Evolutionary conservation across 805 yeast genomes (phyloP), one percentile per base, ranked within the genome.

Genomic region (Metschnikowia peoriensis): DNA sequence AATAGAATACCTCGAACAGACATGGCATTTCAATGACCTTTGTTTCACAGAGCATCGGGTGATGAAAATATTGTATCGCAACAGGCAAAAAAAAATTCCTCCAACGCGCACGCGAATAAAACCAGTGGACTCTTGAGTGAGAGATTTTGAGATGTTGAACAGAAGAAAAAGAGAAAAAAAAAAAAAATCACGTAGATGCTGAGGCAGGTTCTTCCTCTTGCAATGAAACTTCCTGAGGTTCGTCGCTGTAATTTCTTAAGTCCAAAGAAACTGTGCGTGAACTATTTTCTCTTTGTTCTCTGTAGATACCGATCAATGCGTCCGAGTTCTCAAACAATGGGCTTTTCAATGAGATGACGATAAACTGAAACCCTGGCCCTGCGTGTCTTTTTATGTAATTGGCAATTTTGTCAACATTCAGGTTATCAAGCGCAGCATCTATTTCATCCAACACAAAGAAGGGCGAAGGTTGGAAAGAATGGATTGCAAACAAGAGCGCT

Each of bases 381-480:
- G 93, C 84, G 60, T 87, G 84, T 54, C 79, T 81, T 47, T 79
- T 79, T 54, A 94, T 89, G 65, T 92, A 94, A 53, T 83, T 84
- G n/a, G 97, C 97, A 52, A 94, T 85, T 62, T 83, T 83, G 49
- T 82, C 82, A 27, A 94, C 97, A 63, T 94, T 94, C 27, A 89
- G 83, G 54, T 88, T 85, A 69, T 94, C 99, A 53, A 94, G 78
- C 0, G 98, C 98, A 0, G 99, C 98, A 71, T 94, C 99, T n/a
- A 94, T 91, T 70, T 94, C 99, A 67, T 94, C 99, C 41, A 94
- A 73, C 0, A 94, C 96, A 66, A 94, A 93, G 66, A 94, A 94
- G 34, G 99, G 99, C 0, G 97, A 86, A 2, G 97, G 97, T 47
- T 86, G 93, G 69, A 75, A 88, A 0, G 96, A 85, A 66, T 94